These are phyloP conservation scores for Fusarium nematophilum DNA, from an alignment of 2,329 filamentous ascomycete genomes.

Conservation along the genomic window DNA sequence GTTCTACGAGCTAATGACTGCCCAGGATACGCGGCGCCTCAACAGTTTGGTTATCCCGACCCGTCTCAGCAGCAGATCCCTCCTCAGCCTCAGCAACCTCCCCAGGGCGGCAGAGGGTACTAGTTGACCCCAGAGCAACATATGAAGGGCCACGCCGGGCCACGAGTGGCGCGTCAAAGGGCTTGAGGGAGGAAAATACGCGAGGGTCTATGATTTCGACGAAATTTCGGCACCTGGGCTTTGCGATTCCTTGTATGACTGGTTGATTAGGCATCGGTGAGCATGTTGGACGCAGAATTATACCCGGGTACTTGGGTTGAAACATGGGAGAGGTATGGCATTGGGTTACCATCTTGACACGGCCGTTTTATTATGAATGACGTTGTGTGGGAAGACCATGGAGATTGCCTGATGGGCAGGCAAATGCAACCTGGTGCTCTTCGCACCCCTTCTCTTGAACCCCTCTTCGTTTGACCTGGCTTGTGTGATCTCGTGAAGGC, in stretches of 20 bases:
- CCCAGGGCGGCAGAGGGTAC: constrained; percentile 57
- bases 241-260: constrained; percentile 43
- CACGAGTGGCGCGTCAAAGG: not conserved
- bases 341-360: constrained; percentile 42
- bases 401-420: constrained; percentile 14
- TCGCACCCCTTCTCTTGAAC: constrained; percentile 18
- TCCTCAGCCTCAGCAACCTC: constrained; percentile 51
- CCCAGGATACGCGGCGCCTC: constrained; percentile 52
- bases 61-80: constrained; percentile 55
- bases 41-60: constrained; percentile 60
- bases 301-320: constrained; percentile 44
- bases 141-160: constrained; percentile 7
- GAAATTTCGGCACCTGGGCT: constrained; percentile 39
- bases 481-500: not conserved
- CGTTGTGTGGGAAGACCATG: constrained; percentile 35
- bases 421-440: constrained; percentile 34
- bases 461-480: not conserved
- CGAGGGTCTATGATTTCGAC: constrained; percentile 36
- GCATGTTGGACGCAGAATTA: constrained; percentile 46
- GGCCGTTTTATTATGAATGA: constrained; percentile 45
- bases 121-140: constrained; percentile 41
- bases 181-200: constrained; percentile 20
- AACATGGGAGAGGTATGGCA: constrained; percentile 39
- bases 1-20: constrained; percentile 8
- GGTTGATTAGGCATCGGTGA: constrained; percentile 42